Evolutionary conservation across 352 stramenopile species (phyloP).

Genomic region (Bremia lactucae): DNA sequence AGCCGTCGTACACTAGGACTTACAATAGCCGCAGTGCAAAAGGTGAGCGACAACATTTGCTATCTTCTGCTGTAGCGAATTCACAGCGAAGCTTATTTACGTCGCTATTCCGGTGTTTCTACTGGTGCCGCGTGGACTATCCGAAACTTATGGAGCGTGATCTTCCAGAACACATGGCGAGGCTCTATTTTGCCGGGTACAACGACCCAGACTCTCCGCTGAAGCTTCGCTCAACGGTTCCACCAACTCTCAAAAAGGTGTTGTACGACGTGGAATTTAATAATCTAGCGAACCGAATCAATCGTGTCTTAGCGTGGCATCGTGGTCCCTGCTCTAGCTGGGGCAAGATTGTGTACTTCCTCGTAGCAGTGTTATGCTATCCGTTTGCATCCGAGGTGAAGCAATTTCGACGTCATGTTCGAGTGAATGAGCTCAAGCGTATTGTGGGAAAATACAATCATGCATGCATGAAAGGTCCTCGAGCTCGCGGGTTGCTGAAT

Average conservation of each 20-base stretch:
- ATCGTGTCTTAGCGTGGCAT: slow-evolving; percentile 46
- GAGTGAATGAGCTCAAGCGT: slow-evolving; percentile 66
- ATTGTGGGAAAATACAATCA: slow-evolving; percentile 73
- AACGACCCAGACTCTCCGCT: slow-evolving; percentile 57
- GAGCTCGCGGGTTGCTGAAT: slow-evolving; percentile 55
- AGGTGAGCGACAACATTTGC: slow-evolving; percentile 52
- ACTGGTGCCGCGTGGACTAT: slow-evolving; percentile 66
- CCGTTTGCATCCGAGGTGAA: slow-evolving; percentile 57
- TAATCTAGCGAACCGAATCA: slow-evolving; percentile 52
- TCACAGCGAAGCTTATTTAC: slow-evolving; percentile 45
- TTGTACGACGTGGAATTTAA: slow-evolving; percentile 62
- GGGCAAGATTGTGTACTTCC: slow-evolving; percentile 44
- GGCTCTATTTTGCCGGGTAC: slow-evolving; percentile 56
- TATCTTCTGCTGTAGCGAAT: slow-evolving; percentile 44
- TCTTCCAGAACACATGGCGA: slow-evolving; percentile 69
- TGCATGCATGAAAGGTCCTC: slow-evolving; percentile 68
- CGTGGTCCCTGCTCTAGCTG: slow-evolving; percentile 35
- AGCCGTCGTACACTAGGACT: slow-evolving; percentile 44
- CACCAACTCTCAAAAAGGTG: slow-evolving; percentile 42
- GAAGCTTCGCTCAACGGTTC: slow-evolving; percentile 48
- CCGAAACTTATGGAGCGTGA: slow-evolving; percentile 73
- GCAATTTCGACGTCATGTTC: slow-evolving; percentile 56
- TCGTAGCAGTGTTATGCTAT: slow-evolving; percentile 59
- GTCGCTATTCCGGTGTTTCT: slow-evolving; percentile 52
- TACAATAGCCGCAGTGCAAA: slow-evolving; percentile 37